Evolutionary conservation across 805 yeast genomes (phyloP).

Genomic region (Candida adriatica): DNA sequence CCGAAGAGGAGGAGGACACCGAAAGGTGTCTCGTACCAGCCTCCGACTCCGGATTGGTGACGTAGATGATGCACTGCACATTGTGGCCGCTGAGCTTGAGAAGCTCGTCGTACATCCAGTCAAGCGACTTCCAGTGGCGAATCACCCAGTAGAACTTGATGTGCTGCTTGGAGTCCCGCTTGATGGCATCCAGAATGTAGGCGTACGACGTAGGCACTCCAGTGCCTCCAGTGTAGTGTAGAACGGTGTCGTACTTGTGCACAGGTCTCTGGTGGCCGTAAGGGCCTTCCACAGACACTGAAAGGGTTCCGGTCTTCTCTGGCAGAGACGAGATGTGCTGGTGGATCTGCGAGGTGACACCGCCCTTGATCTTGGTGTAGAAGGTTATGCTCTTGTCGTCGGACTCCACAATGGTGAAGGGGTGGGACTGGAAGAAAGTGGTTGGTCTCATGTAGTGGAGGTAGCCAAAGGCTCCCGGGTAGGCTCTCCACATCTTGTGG

Average conservation of each 20-base stretch:
- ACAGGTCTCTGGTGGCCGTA: slow-evolving; percentile 41
- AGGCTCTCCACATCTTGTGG: slow-evolving; percentile 42
- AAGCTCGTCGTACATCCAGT: slow-evolving; percentile 45
- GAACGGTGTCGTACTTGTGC: slow-evolving; percentile 30
- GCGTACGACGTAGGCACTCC: slow-evolving; percentile 46
- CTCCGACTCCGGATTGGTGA: slow-evolving; percentile 18
- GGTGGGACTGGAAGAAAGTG: slow-evolving; percentile 66
- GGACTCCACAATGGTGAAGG: slow-evolving; percentile 53
- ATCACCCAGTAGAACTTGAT: slow-evolving; percentile 61
- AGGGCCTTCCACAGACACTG: slow-evolving; percentile 55
- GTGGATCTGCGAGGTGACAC: slow-evolving; percentile 32
- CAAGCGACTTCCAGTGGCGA: slow-evolving; percentile 43
- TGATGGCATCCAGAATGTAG: slow-evolving; percentile 27
- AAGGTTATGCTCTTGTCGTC: slow-evolving; percentile 33
- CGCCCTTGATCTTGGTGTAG: slow-evolving; percentile 48
- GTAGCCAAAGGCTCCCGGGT: slow-evolving; percentile 54
- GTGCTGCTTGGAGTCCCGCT: slow-evolving; percentile 20
- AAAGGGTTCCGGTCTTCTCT: slow-evolving; percentile 18
- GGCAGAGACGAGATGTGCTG: slow-evolving; percentile 23
- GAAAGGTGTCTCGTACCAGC: slow-evolving; percentile 6
- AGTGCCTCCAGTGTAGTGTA: slow-evolving; percentile 44
- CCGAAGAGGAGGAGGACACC: slow-evolving; percentile 5
- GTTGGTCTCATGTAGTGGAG: slow-evolving; percentile 46
- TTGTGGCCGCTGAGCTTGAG: slow-evolving; percentile 21
- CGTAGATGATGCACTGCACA: slow-evolving; percentile 14